phyloP scores from a whole-genome alignment of 164 flowering plant species.

The Umbilicus rupestris region DNA sequence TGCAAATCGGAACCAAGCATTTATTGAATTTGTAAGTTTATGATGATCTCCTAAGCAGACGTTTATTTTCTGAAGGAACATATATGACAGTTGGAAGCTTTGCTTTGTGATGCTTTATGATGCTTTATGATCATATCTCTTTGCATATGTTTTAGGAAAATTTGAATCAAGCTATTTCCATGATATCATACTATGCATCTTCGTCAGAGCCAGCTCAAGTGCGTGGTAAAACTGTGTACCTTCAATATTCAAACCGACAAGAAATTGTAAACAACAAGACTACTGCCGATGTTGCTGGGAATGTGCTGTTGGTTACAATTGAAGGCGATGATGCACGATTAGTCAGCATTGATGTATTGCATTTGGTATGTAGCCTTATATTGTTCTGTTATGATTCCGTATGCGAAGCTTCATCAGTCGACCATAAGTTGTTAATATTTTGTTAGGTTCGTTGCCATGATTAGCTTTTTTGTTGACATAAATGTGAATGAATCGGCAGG shows the following conservation, averaged over 20 bases:
- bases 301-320: conserved; percentile 87
- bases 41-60: background rate
- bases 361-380: conserved; percentile 62
- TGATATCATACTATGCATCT: conserved; percentile 93
- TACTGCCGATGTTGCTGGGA: conserved; percentile 84
- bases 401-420: background rate
- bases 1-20: conserved; percentile 84
- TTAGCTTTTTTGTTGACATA: conserved; percentile 51
- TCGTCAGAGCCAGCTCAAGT: conserved; percentile 98
- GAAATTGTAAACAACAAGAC: conserved; percentile 94
- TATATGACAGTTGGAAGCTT: background rate
- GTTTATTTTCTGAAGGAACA: background rate
- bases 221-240: conserved; percentile 87
- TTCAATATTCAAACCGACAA: conserved; percentile 92
- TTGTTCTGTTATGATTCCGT: conserved; percentile 5
- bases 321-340: conserved; percentile 83
- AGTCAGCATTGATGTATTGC: conserved; percentile 93
- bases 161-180: conserved; percentile 85
- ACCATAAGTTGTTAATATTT: background rate
- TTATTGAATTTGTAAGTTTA: conserved; percentile 79
- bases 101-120: background rate
- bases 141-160: conserved; percentile 44
- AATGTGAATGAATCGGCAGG: conserved; percentile 97
- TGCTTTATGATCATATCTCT: background rate
- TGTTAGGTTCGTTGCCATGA: conserved; percentile 34